Evolutionary conservation across 768 basidiomycete species (phyloP), one percentile per base, ranked within the genome.

Genomic region (Zangia roseola): DNA sequence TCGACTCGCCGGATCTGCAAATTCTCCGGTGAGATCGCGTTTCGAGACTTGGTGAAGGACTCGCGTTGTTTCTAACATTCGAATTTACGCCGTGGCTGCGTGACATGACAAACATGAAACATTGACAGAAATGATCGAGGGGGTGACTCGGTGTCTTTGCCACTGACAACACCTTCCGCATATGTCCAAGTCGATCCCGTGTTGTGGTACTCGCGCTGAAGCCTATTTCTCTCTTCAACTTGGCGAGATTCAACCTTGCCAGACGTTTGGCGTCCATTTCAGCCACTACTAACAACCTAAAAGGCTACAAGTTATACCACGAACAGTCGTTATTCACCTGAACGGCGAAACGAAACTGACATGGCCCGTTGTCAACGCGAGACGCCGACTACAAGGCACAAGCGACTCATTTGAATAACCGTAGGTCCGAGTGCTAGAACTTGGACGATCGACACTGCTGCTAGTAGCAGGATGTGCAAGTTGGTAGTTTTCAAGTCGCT

Each of bases 31-130:
- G 36, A 47, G 53, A 10, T 39, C 10, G 43, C 35, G 9, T 17
- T 31, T 6, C 20, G 5, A 34, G 43, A 40, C 44, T 10, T 6
- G 44, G 12, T 28, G 9, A 19, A 24, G 33, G 33, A 49, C 48
- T 45, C 28, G 50, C 23, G 43, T 56, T 40, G 40, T 39, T 38
- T 39, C 26, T 39, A 34, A 24, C 17, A 53, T 50, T 52, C 50
- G 41, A 54, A 43, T 50, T 53, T 41, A n/a, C 52, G 47, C n/a
- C n/a, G n/a, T n/a, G 42, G 46, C 42, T 36, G 42, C 23, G 47
- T 21, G 42, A 47, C 44, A 60, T 66, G 66, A 66, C 55, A 67
- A 60, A 62, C 59, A 53, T 75, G 75, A 78, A 74, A 77, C 76
- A 74, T 49, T 44, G 55, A 52, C 61, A 61, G 57, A 39, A 57